These are phyloP conservation scores for Mycena indigotica DNA, from an alignment of 768 basidiomycete genomes.

Conservation along the genomic window DNA sequence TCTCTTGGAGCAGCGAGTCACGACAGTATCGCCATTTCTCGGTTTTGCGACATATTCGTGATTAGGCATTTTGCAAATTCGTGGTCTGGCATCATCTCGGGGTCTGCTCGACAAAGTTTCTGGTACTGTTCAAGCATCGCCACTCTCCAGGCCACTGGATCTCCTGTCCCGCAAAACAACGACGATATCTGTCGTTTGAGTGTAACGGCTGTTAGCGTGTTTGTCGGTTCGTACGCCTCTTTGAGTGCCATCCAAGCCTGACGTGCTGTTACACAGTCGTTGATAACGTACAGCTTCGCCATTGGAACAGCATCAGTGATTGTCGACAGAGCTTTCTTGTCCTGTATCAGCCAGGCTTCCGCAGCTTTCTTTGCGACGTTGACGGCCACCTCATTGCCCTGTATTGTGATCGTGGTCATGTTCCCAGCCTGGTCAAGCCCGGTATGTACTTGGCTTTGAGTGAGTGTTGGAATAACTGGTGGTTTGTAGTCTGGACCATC, in stretches of 20 bases:
- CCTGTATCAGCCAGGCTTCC: constrained; percentile 13
- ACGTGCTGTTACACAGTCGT: constrained; percentile 10
- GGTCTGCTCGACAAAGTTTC: constrained; percentile 15
- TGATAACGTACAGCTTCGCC: constrained; percentile 13
- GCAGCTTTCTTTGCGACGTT: constrained; percentile 6
- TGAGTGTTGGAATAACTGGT: constrained; percentile 13
- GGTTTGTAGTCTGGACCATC: constrained; percentile 12
- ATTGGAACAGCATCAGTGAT: constrained; percentile 16
- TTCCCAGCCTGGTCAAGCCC: constrained; percentile 9
- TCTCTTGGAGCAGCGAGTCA: constrained; percentile 7
- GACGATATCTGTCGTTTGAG: constrained; percentile 6
- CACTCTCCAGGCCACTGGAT: constrained; percentile 10
- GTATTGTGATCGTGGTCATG: neutral
- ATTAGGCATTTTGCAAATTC: constrained; percentile 20
- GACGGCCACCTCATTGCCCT: constrained; percentile 11
- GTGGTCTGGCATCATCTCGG: constrained; percentile 14
- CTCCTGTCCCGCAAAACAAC: neutral
- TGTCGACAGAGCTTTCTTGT: constrained; percentile 17
- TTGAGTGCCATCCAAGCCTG: constrained; percentile 17
- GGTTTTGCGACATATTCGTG: constrained; percentile 7
- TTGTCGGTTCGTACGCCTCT: constrained; percentile 18
- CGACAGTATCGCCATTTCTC: constrained; percentile 9
- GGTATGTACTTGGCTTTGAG: neutral
- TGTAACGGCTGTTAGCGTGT: constrained; percentile 10
- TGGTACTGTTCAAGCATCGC: constrained; percentile 13